These are phyloP conservation scores for Trifolium pratense DNA, from an alignment of 306 rosid species.

Conservation along the genomic window DNA sequence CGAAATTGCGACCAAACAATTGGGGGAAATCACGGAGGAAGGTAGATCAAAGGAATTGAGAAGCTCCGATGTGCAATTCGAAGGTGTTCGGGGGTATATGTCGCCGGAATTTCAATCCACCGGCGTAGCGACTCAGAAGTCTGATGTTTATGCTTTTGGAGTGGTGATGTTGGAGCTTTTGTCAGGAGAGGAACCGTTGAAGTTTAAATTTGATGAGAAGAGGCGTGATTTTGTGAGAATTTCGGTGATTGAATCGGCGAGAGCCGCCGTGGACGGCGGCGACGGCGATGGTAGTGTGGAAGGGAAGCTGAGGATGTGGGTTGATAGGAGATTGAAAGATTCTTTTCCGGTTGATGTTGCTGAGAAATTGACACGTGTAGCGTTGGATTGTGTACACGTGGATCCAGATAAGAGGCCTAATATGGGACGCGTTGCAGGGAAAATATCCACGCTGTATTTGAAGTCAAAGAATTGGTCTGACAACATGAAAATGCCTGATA, in stretches of 20 bases:
- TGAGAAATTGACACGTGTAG: constrained; percentile 69
- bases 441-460: constrained; percentile 72
- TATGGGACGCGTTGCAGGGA: constrained; percentile 84
- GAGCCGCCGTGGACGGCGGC: constrained; percentile 47
- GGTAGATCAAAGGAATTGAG: constrained; percentile 21
- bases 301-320: constrained; percentile 71
- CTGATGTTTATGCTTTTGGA: constrained; percentile 86
- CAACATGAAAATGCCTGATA: constrained; percentile 50
- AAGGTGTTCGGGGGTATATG: constrained; percentile 84
- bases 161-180: constrained; percentile 79
- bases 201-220: constrained; percentile 55
- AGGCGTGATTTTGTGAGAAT: constrained; percentile 53
- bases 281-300: constrained; percentile 45
- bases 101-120: constrained; percentile 74
- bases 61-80: constrained; percentile 48
- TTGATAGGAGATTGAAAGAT: constrained; percentile 72
- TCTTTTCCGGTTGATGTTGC: constrained; percentile 77
- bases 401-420: constrained; percentile 71
- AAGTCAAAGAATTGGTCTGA: constrained; percentile 71
- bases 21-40: constrained; percentile 41
- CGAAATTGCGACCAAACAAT: background rate
- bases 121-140: constrained; percentile 64
- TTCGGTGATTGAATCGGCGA: constrained; percentile 70
- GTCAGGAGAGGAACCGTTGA: constrained; percentile 78
- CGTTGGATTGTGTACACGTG: constrained; percentile 76